Evolutionary conservation across 2,329 filamentous ascomycete genomes (phyloP), one percentile per base, ranked within the genome.

Genomic region (Cordyceps pruinosa): DNA sequence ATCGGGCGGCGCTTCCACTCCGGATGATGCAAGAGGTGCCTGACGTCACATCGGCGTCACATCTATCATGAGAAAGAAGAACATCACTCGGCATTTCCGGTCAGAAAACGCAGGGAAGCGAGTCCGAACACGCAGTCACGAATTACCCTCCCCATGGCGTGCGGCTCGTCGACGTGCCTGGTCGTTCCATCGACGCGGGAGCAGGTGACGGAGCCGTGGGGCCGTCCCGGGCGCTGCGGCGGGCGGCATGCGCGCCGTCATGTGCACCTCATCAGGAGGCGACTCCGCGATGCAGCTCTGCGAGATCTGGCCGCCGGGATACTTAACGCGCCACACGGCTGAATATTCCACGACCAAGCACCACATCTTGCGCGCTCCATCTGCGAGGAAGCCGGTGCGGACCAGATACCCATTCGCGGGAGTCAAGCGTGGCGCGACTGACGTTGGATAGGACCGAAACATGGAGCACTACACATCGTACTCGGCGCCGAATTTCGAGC

Each of bases 131-230:
- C 12, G 13, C 3, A 19, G 32, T 30, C 51, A 54, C 10, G 32
- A 54, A 46, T 37, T 46, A 37, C 21, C 10, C 37, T 53, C 26
- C 28, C 17, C 10, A 19, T 21, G 28, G 30, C 21, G 30, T 21
- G 26, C 49, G 35, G 30, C 39, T 53, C 30, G 17, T 35, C 41
- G 30, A 37, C 28, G 51, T 45, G 21, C 30, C 51, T 45, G 41
- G 7, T 17, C 21, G 32, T 46, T 54, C 23, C 41, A 46, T 46
- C 28, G 51, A 21, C n/a, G 12, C 32, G 54, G 52, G 35, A 19
- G 37, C 54, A 57, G 54, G 45, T 57, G 54, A 57, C 46, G 46
- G 54, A 32, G 35, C 21, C 28, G 46, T 44, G 54, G 54, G 47
- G 44, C 54, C 53, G 37, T 32, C 4, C 30, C 41, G 34, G 34